Percentiles rank a stretch among this genome's conserved stretches.
These are phyloP conservation scores for Scutellaria minor DNA, from an alignment of 257 asterid species.

Conservation along the genomic window DNA sequence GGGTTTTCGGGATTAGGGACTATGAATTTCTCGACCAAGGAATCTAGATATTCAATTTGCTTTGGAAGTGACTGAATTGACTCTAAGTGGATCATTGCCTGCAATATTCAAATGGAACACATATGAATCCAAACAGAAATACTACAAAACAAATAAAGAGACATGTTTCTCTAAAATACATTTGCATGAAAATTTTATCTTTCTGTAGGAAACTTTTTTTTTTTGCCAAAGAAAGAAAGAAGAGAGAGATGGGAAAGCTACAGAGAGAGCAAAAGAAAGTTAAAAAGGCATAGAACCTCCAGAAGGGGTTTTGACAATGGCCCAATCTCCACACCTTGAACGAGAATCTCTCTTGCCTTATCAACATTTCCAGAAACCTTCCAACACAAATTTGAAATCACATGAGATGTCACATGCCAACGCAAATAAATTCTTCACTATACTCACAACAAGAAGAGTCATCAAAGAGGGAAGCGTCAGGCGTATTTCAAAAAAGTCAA, in stretches of 20 bases:
- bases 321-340: constrained; percentile 69
- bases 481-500: constrained; percentile 6
- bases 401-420: constrained; percentile 11
- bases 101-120: constrained; percentile 39
- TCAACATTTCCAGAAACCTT: constrained; percentile 75
- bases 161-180: neutral
- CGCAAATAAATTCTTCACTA: neutral
- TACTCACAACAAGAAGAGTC: neutral
- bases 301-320: constrained; percentile 86
- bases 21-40: constrained; percentile 77
- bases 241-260: neutral
- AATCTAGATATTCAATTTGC: constrained; percentile 75
- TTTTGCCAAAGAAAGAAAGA: no score
- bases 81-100: constrained; percentile 96
- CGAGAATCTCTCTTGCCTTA: constrained; percentile 60
- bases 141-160: neutral
- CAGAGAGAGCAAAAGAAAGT: constrained; percentile 23
- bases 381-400: constrained; percentile 6
- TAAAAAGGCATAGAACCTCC: constrained; percentile 61
- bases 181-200: neutral
- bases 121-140: constrained; percentile 23
- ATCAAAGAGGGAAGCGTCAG: neutral
- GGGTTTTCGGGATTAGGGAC: constrained; percentile 60
- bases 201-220: no score
- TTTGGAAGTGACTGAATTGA: constrained; percentile 90